Conservation (phyloP, 2,329 filamentous ascomycete genomes). For the Paecilomyces dactylethromorphus region DNA sequence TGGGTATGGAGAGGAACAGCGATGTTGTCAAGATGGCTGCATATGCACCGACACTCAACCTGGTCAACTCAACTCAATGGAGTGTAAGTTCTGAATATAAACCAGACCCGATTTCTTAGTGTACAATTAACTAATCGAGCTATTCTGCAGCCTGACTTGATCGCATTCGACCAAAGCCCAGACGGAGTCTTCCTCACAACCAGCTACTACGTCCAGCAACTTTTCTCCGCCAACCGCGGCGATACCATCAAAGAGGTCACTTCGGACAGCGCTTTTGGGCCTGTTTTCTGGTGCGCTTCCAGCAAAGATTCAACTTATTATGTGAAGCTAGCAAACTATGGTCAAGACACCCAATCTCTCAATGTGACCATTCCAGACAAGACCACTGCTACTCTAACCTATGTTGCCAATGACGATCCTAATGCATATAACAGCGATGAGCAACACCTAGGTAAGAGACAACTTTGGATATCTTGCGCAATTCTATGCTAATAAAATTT, state of each 20-base stretch:
- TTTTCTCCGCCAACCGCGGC: slow-evolving; percentile 19
- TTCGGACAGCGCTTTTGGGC: slow-evolving; percentile 19
- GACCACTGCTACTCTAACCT: slow-evolving; percentile 14
- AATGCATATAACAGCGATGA: slow-evolving; percentile 9
- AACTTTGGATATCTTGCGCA: too few relatives aligned
- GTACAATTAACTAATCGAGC: background rate
- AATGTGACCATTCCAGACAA: slow-evolving; percentile 19
- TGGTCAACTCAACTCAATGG: slow-evolving; percentile 23
- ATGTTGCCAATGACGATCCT: slow-evolving; percentile 15
- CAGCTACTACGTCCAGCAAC: slow-evolving; percentile 23
- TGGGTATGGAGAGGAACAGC: slow-evolving; percentile 38
- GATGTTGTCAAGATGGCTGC: slow-evolving; percentile 22
- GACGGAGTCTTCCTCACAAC: slow-evolving; percentile 14
- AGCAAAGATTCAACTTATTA: slow-evolving; percentile 14
- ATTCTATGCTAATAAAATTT: background rate
- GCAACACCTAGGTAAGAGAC: slow-evolving; percentile 1
- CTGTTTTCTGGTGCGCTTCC: slow-evolving; percentile 29
- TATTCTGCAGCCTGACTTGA: slow-evolving; percentile 16
- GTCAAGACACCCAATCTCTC: slow-evolving; percentile 13
- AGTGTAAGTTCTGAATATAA: slow-evolving; percentile 7
- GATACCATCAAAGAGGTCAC: slow-evolving; percentile 15
- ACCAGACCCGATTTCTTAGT: background rate
- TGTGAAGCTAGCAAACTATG: slow-evolving; percentile 27
- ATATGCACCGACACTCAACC: slow-evolving; percentile 23
- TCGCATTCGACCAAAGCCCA: slow-evolving; percentile 15